Evolutionary conservation across 768 basidiomycete species (phyloP).

Genomic region (Boletellus emodensis): DNA sequence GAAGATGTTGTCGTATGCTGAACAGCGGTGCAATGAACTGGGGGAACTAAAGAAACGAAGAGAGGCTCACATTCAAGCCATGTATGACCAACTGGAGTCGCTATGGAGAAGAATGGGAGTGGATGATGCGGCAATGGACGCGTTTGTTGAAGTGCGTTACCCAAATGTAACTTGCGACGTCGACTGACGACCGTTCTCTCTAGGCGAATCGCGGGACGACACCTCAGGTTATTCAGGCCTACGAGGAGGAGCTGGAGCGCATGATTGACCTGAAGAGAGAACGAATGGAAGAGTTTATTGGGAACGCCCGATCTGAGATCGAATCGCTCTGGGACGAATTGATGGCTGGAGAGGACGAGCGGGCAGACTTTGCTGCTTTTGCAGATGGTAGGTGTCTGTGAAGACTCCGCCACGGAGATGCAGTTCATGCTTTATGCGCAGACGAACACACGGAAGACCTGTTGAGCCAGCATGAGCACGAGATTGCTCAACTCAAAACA

Average conservation of each 20-base stretch:
- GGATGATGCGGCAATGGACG: slow-evolving; percentile 75
- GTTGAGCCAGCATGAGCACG: slow-evolving; percentile 77
- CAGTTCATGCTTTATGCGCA: slow-evolving; percentile 23
- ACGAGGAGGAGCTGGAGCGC: slow-evolving; percentile 85
- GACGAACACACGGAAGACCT: slow-evolving; percentile 91
- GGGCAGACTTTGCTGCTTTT: slow-evolving; percentile 75
- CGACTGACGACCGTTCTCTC: slow-evolving; percentile 2
- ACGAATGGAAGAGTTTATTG: slow-evolving; percentile 81
- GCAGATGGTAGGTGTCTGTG: slow-evolving; percentile 60
- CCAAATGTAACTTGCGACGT: background rate
- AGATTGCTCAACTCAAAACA: slow-evolving; percentile 75
- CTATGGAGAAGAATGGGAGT: slow-evolving; percentile 89
- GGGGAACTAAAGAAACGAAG: slow-evolving; percentile 70
- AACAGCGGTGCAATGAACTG: slow-evolving; percentile 51
- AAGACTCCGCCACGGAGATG: background rate
- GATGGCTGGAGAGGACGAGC: slow-evolving; percentile 80
- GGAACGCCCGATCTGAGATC: slow-evolving; percentile 79
- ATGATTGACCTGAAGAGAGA: slow-evolving; percentile 88
- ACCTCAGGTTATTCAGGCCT: slow-evolving; percentile 70
- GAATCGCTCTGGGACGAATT: slow-evolving; percentile 78
- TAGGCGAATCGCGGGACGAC: slow-evolving; percentile 70
- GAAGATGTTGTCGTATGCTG: slow-evolving; percentile 71
- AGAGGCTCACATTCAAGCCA: slow-evolving; percentile 82
- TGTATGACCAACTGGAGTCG: slow-evolving; percentile 91
- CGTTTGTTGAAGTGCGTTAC: slow-evolving; percentile 73